Evolutionary conservation across 2,329 filamentous ascomycete species (phyloP), one percentile per base, ranked within the genome.

Genomic region (Ophiostoma piceae): DNA sequence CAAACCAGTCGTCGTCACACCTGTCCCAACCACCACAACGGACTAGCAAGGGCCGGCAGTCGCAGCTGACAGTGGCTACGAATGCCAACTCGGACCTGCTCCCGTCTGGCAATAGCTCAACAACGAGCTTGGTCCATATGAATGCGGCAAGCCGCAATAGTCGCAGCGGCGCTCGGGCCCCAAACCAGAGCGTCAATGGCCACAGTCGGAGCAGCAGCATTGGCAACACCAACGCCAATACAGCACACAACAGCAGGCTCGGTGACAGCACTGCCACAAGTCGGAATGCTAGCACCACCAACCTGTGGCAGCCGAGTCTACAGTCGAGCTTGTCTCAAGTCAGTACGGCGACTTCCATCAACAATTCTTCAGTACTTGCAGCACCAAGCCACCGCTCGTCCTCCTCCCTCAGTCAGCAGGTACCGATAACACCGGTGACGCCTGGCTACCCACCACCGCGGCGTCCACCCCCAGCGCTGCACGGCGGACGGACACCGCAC

Each of bases 401-500:
- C 22, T 66, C 68, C 2, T 67, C 68, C 5, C 41, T 65, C 19
- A 54, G 70, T 11, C 70, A 54, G 32, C 70, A 67, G 22, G 76
- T 68, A 26, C 69, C 71, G 0, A 32, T 75, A 29, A 76, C 74
- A 8, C 76, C 76, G 7, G 73, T 76, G 72, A 78, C 74, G 62
- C 76, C 75, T 1, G 75, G 72, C 75, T 77, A 73, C 41, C 69
- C 69, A 9, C 64, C 71, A 19, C 71, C 71, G 0, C 69, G 66
- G 0, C 74, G 76, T 71, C 74, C 79, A 67, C 74, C 77, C 2
- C 77, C 77, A 3, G 77, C 77, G 9, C 69, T 76, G 77, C 76
- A 81, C 74, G 75, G 74, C 32, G 78, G 79, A 67, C 82, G 82
- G 65, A 80, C 79, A 14, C 82, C 83, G 74, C 81, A 85, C 69